Evolutionary conservation across 139 green algal genomes (phyloP).

Genomic region (Pseudopediastrum boryanum): DNA sequence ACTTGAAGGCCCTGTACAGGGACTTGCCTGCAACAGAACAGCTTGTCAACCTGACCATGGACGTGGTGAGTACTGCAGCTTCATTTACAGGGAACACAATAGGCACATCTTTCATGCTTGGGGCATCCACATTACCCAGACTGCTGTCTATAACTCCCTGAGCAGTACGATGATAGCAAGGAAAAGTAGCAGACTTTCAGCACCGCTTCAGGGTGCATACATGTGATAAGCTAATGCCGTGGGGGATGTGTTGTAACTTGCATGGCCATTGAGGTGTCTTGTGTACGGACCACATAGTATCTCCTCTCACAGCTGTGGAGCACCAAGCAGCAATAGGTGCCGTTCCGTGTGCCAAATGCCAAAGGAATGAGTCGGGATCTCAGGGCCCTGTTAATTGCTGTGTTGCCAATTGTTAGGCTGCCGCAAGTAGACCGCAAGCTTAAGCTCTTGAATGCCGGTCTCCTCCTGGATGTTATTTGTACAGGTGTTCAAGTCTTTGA

Average conservation of each 20-base stretch:
- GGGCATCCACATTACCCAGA: neutral
- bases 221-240: no score
- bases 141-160: neutral
- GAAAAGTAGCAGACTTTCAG: neutral
- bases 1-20: constrained; percentile 22
- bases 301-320: neutral
- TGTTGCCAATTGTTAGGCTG: neutral
- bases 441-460: neutral
- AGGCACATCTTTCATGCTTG: neutral
- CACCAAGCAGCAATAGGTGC: no score
- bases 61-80: constrained; percentile 28
- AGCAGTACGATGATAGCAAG: neutral
- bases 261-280: no score
- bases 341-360: no score
- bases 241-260: no score
- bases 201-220: no score
- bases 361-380: neutral
- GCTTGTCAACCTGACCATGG: constrained; percentile 25
- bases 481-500: neutral
- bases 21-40: constrained; percentile 25
- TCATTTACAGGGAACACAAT: neutral
- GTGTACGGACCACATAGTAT: no score
- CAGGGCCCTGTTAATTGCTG: neutral
- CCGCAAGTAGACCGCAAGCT: neutral
- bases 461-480: neutral